Evolutionary conservation across 2,329 filamentous ascomycete species (phyloP).

Genomic region (Fusarium pseudonygamai): DNA sequence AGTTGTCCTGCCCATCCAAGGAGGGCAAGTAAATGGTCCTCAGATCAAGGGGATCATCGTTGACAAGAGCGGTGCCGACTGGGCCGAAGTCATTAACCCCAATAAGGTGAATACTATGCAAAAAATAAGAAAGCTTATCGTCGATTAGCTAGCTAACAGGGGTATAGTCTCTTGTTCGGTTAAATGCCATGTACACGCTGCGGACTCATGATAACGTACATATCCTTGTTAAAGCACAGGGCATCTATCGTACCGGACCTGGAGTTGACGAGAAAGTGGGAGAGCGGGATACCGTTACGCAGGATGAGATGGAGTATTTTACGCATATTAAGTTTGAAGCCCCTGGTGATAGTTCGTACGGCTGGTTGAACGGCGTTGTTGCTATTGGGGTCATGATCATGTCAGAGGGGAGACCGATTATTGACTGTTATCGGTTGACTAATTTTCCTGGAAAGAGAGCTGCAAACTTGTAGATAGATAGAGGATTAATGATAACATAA

Average conservation of each 20-base stretch:
- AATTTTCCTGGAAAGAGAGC: constrained; percentile 31
- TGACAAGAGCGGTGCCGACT: constrained; percentile 32
- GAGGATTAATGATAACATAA: neutral
- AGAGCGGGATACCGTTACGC: constrained; percentile 15
- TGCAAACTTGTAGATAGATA: neutral
- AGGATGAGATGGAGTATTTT: constrained; percentile 37
- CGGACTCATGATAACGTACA: constrained; percentile 20
- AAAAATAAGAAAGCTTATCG: neutral
- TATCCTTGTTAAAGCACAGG: constrained; percentile 33
- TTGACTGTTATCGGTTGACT: constrained; percentile 36
- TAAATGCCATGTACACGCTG: constrained; percentile 32
- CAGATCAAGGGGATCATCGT: constrained; percentile 26
- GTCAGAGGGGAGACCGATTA: constrained; percentile 28
- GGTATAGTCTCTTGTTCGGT: constrained; percentile 15
- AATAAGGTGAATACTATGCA: constrained; percentile 16
- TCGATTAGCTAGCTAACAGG: neutral
- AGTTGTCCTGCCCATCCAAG: constrained; percentile 29
- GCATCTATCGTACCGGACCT: constrained; percentile 30
- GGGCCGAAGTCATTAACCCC: constrained; percentile 26
- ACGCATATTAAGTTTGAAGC: constrained; percentile 33
- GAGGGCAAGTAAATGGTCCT: constrained; percentile 25
- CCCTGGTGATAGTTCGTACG: constrained; percentile 16
- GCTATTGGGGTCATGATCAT: constrained; percentile 30
- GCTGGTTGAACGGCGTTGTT: constrained; percentile 31
- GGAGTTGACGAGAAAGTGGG: neutral